Percentiles rank a stretch among this genome's conserved stretches.
Evolutionary conservation across 208 protist species (phyloP).

Genomic region (Phytomonas francai): DNA sequence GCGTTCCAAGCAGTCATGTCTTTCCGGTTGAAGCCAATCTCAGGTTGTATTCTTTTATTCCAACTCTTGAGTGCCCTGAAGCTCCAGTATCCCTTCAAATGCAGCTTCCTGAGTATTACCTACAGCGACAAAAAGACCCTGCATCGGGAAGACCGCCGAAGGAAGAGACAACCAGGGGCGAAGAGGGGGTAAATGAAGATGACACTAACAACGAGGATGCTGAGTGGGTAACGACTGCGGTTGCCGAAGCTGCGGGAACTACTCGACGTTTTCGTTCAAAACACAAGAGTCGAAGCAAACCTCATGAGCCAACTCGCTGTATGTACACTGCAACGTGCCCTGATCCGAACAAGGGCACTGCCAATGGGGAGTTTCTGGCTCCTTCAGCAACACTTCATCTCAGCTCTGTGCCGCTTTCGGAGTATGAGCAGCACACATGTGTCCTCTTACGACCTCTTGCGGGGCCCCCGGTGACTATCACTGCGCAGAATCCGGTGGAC

Average conservation of each 20-base stretch:
- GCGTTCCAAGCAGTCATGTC: not conserved
- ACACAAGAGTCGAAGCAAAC: not conserved
- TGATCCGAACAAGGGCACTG: not conserved
- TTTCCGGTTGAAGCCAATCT: not conserved
- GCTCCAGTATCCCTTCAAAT: not conserved
- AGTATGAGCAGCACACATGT: not conserved
- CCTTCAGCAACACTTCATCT: not conserved
- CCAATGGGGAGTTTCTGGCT: not conserved
- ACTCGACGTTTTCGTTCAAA: not conserved
- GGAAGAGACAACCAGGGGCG: not conserved
- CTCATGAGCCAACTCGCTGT: not conserved
- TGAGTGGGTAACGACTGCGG: not conserved
- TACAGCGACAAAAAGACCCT: not conserved
- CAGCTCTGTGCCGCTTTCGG: not conserved
- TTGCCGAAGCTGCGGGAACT: not conserved
- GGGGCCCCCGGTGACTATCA: no score
- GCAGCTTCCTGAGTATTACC: slow-evolving; percentile 1
- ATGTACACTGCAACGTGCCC: not conserved
- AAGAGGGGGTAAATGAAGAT: not conserved
- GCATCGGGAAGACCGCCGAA: not conserved
- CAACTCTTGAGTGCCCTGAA: not conserved
- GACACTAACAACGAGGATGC: not conserved
- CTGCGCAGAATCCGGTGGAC: not conserved
- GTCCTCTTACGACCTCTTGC: not conserved
- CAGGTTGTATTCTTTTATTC: not conserved